These are phyloP conservation scores for Emergomyces africanus DNA, from an alignment of 2,329 filamentous ascomycete genomes.

Conservation along the genomic window DNA sequence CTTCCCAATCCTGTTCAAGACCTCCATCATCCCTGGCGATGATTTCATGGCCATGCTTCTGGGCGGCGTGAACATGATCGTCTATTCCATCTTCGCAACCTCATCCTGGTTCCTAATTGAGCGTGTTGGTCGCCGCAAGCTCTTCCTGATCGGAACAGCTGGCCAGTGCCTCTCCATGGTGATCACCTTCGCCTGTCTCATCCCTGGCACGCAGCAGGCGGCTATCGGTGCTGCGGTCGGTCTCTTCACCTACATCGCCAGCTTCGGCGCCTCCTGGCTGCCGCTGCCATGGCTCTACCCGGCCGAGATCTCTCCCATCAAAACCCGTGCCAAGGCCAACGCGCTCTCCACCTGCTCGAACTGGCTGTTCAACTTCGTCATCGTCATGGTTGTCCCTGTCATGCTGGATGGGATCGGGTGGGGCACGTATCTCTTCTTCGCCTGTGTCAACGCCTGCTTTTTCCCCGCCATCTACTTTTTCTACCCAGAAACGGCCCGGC, in stretches of 20 bases:
- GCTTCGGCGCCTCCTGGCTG: constrained; percentile 50
- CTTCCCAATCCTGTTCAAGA: constrained; percentile 35
- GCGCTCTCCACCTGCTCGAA: constrained; percentile 37
- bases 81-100: constrained; percentile 28
- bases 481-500: constrained; percentile 19
- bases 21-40: constrained; percentile 28
- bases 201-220: constrained; percentile 6
- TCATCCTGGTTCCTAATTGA: constrained; percentile 40
- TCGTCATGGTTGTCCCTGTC: constrained; percentile 23
- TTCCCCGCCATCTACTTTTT: constrained; percentile 21
- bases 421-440: constrained; percentile 23
- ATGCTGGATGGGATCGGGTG: constrained; percentile 18
- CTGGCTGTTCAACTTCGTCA: constrained; percentile 39
- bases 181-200: constrained; percentile 15
- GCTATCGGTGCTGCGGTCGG: constrained; percentile 16
- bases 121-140: constrained; percentile 23
- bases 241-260: constrained; percentile 54
- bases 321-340: constrained; percentile 41
- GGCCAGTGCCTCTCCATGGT: constrained; percentile 19
- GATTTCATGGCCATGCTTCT: constrained; percentile 37
- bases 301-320: constrained; percentile 38
- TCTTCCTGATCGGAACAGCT: constrained; percentile 14
- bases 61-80: constrained; percentile 41
- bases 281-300: constrained; percentile 44
- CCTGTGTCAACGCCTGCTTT: constrained; percentile 14